These are phyloP conservation scores for Cladobotryum mycophilum DNA, from an alignment of 2,329 filamentous ascomycete species.

Conservation along the genomic window DNA sequence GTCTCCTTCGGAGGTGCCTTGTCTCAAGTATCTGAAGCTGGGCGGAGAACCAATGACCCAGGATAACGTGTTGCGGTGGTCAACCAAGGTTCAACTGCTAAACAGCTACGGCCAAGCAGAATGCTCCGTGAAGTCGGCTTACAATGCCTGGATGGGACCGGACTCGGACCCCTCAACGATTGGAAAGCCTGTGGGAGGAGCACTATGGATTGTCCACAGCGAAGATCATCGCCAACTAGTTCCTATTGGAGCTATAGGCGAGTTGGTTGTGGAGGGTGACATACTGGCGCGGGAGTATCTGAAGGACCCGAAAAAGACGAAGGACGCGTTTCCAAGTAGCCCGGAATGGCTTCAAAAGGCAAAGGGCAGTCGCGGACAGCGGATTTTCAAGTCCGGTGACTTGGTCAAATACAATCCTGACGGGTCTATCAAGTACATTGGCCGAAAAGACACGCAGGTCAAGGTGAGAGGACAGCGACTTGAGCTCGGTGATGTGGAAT, in stretches of 20 bases:
- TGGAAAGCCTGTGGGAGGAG: background rate
- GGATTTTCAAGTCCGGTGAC: conserved; percentile 20
- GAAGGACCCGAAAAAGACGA: background rate
- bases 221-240: background rate
- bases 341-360: background rate
- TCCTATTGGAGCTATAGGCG: conserved; percentile 1
- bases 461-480: conserved; percentile 50
- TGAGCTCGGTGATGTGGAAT: conserved; percentile 31
- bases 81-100: background rate
- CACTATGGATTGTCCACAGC: conserved; percentile 8
- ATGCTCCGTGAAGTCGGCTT: background rate
- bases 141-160: too few relatives aligned
- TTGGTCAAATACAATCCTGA: conserved; percentile 26
- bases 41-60: background rate
- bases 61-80: background rate
- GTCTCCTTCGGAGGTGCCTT: background rate
- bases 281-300: conserved; percentile 2
- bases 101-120: background rate
- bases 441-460: conserved; percentile 29
- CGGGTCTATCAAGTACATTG: conserved; percentile 16
- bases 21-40: background rate
- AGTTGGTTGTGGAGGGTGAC: conserved; percentile 1
- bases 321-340: background rate
- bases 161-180: background rate
- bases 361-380: background rate